Base-by-base conservation (phyloP, 257 asterid genomes). In the Solanum sitiens region DNA sequence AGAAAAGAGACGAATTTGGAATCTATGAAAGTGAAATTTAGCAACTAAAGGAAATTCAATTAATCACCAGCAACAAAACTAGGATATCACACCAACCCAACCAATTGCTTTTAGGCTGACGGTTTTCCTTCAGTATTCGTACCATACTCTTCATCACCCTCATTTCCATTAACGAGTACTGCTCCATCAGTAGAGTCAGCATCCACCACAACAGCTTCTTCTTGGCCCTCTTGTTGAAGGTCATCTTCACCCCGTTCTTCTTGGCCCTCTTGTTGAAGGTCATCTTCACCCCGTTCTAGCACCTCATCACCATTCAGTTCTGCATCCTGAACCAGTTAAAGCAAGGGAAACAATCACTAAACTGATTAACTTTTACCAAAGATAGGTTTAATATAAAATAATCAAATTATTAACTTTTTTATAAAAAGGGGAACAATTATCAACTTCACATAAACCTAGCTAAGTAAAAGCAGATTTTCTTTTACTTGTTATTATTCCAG, bases 91-190 rank as follows among this genome's bases (percentile, higher is more conserved):
- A 91, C 93, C 44, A 91, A 93, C 91, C 95, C 94, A 95, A 91
- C 94, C 95, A 94, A 93, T 90, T 90, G 95, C 95, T 92, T 93
- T 94, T 94, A 96, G 93, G 94, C 96, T 93, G 98, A 93, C 90
- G 92, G 87, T 91, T 96, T 95, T 94, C 92, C 99, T 92, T 93
- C 97, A 93, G 91, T 91, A 91, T 97, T 92, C 96, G 93, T 97
- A 96, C 98, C 99, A 95, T 96, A 93, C 97, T 94, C 93, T 95
- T 96, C 98, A 88, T 93, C 98, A 87, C 91, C 97, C 91, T 94
- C 99, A 56, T 91, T 92, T 33, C 96, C 98, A n/a, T 93, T 95
- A 88, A 95, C 92, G 47, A 94, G 94, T 65, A 93, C 93, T 45
- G 95, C 96, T 74, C 98, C 98, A 88, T 95, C 97, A 42, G 95